Base-by-base conservation (phyloP, 1,284 basidiomycete species). In the Wolfiporia cocos region DNA sequence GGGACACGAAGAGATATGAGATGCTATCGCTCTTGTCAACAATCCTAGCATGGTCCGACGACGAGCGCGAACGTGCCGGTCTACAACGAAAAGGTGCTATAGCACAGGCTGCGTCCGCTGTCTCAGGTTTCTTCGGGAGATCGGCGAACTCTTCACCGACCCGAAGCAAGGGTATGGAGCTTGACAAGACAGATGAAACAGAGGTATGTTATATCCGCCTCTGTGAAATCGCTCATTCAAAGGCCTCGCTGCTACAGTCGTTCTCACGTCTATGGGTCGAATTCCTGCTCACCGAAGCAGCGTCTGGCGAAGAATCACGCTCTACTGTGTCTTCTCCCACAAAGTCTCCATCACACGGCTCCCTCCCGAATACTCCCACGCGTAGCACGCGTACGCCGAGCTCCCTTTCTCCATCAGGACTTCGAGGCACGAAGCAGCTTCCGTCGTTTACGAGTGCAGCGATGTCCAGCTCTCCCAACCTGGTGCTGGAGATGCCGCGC, bases 241-340 rank as follows among this genome's bases (percentile, higher is more conserved):
- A 29, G 33, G 32, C 39, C 28, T 34, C 3, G n/a, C n/a, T 19
- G 28, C 5, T 22, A n/a, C 52, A 95, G 90, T 92, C 90, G 0
- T 96, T 96, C 68, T 92, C 89, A 33, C 86, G 91, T 41, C 75
- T 95, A 11, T 97, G 92, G 81, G 92, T 97, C 39, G 93, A 97
- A 64, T 97, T 94, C 59, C 74, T 97, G 2, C 80, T 96, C 50
- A 93, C 92, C 31, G 91, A 95, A 68, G 83, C 91, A 0, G 76
- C 77, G 3, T 64, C 81, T 14, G 83, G 81, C 23, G 70, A 75
- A 21, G 44, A 33, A 11, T 20, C n/a, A 23, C 37, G 43, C 22
- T 37, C 45, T 3, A 30, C 47, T 41, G 56, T 62, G 0, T 57
- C 65, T 12, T 59, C 69, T 4, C 60, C 66, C 15, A 58, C 54